Evolutionary conservation across 2,329 filamentous ascomycete genomes (phyloP).

Genomic region (Penicillium sp.): DNA sequence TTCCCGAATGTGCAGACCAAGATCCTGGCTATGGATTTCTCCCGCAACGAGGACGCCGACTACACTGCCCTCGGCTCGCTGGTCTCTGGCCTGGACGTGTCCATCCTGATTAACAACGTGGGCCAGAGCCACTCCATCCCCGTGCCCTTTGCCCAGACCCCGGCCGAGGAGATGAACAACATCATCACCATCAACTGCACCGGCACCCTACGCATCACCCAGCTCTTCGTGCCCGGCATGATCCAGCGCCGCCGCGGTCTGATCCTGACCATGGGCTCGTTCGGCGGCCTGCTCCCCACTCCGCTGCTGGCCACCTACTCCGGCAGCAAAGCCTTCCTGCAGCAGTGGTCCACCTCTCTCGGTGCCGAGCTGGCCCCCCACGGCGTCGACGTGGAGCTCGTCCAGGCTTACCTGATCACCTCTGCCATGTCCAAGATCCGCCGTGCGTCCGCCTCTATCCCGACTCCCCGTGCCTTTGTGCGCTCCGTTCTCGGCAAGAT

Average conservation of each 20-base stretch:
- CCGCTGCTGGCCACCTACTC: slow-evolving; percentile 94
- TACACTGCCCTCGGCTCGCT: slow-evolving; percentile 70
- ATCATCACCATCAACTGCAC: slow-evolving; percentile 96
- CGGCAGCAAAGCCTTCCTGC: slow-evolving; percentile 95
- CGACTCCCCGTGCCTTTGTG: slow-evolving; percentile 79
- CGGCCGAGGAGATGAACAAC: slow-evolving; percentile 73
- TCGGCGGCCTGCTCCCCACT: slow-evolving; percentile 87
- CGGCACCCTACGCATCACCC: slow-evolving; percentile 83
- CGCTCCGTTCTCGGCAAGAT: slow-evolving; percentile 74
- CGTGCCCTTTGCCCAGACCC: slow-evolving; percentile 78
- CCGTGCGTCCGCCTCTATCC: slow-evolving; percentile 71
- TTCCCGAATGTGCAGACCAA: slow-evolving; percentile 69
- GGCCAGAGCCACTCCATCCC: slow-evolving; percentile 92
- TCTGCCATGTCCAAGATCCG: slow-evolving; percentile 97
- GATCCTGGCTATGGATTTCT: slow-evolving; percentile 87
- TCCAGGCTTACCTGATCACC: slow-evolving; percentile 88
- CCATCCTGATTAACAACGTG: slow-evolving; percentile 93
- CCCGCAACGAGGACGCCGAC: slow-evolving; percentile 72
- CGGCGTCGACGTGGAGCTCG: slow-evolving; percentile 84
- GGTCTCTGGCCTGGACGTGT: slow-evolving; percentile 71
- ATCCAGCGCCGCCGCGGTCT: slow-evolving; percentile 78
- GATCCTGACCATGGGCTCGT: slow-evolving; percentile 95
- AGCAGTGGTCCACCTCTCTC: slow-evolving; percentile 89
- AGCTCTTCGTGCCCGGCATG: slow-evolving; percentile 81
- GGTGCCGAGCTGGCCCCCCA: slow-evolving; percentile 76